Evolutionary conservation across 2,329 filamentous ascomycete genomes (phyloP).

Genomic region (Talaromyces amestolkiae): DNA sequence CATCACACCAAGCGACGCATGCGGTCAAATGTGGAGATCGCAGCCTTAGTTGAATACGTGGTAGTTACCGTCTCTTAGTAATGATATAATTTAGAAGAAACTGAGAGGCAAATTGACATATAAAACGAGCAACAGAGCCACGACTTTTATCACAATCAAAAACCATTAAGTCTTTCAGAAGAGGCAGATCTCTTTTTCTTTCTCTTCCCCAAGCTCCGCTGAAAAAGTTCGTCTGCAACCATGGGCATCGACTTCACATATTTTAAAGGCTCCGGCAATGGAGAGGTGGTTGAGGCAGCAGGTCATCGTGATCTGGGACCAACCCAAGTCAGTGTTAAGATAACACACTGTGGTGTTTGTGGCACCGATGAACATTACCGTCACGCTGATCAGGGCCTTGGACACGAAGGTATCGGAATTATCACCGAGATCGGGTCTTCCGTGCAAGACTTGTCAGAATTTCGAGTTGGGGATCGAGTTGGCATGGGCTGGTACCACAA

Average conservation of each 20-base stretch:
- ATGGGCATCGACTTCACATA: not conserved
- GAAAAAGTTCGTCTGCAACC: not conserved
- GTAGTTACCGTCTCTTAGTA: not conserved
- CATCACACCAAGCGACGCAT: not conserved
- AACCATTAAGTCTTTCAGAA: not conserved
- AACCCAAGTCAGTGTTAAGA: constrained; percentile 56
- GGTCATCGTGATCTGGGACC: not conserved
- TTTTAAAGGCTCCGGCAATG: not conserved
- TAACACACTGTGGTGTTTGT: constrained; percentile 67
- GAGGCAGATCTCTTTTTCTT: not conserved
- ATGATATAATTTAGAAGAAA: too few relatives aligned
- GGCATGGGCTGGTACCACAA: constrained; percentile 44
- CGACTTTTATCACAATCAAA: not conserved
- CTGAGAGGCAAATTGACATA: not conserved
- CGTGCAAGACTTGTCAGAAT: constrained; percentile 18
- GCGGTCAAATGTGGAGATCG: not conserved
- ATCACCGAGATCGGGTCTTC: constrained; percentile 32
- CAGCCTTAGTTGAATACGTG: not conserved
- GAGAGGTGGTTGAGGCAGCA: not conserved
- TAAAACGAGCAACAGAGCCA: not conserved
- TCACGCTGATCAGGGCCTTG: constrained; percentile 34
- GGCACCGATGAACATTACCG: constrained; percentile 54
- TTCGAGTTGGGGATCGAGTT: constrained; percentile 42
- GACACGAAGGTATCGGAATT: constrained; percentile 40
- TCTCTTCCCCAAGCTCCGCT: not conserved